Conservation (phyloP, 2,329 filamentous ascomycete genomes). For the Trichoderma sp. region DNA sequence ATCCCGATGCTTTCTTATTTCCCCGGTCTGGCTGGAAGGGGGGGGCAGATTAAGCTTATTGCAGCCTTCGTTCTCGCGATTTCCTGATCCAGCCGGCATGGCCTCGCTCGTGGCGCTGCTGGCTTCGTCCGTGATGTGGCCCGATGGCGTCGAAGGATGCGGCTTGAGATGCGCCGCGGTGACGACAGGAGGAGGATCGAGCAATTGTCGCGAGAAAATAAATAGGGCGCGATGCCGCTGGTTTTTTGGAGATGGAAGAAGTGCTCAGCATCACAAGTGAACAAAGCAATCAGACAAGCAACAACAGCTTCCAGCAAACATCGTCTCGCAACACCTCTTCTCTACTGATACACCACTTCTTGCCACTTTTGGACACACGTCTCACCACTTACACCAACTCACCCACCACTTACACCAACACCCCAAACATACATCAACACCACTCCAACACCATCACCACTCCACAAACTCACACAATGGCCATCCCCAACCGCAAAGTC, state of each 20-base stretch:
- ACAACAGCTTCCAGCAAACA: background rate
- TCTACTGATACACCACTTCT: background rate
- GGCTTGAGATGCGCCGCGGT: background rate
- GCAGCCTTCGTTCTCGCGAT: background rate
- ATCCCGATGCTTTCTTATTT: background rate
- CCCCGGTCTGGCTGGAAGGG: background rate
- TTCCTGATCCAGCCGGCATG: background rate
- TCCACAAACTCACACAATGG: background rate
- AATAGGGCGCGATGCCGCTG: background rate
- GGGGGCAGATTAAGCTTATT: background rate
- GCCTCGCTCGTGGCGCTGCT: background rate
- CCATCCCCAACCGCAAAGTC: conserved; percentile 38
- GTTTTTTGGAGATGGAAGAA: background rate
- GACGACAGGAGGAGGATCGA: background rate
- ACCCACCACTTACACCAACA: conserved; percentile 3
- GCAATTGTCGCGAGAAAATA: background rate
- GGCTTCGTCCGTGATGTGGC: background rate
- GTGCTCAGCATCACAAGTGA: background rate
- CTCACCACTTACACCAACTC: conserved; percentile 3
- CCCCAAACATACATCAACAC: no score
- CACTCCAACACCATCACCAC: background rate
- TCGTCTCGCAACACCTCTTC: background rate
- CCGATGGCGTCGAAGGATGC: background rate
- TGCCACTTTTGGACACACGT: background rate
- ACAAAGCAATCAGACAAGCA: background rate